These are phyloP conservation scores for Musa balbisiana DNA, from an alignment of 202 grass and related monocot genomes.

Conservation along the genomic window DNA sequence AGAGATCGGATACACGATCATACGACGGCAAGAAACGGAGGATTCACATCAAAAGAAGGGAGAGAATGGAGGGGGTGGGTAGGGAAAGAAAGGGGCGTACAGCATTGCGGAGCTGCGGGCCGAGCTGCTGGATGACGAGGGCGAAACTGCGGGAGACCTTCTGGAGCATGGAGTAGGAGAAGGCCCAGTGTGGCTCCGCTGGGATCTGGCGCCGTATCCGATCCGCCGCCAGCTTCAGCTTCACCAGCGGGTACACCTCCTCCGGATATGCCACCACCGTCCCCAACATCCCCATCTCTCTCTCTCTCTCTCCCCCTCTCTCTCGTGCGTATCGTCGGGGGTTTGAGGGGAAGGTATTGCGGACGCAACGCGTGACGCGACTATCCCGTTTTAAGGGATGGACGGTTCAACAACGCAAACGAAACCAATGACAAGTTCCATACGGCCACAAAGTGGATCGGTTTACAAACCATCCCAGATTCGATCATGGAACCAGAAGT, in stretches of 20 bases:
- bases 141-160: constrained; percentile 92
- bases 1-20: neutral
- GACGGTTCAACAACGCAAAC: too few species aligned
- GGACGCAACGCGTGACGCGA: too few species aligned
- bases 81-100: constrained; percentile 10
- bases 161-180: constrained; percentile 95
- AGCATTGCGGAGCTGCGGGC: constrained; percentile 75
- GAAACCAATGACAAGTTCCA: too few species aligned
- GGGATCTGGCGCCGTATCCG: constrained; percentile 90
- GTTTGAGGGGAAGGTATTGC: too few species aligned
- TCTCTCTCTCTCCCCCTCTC: neutral
- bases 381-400: too few species aligned
- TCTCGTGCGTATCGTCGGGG: too few species aligned
- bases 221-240: constrained; percentile 62
- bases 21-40: too few species aligned
- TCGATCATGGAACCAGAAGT: too few species aligned
- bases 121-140: constrained; percentile 97
- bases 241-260: constrained; percentile 63
- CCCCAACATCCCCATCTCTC: constrained; percentile 46
- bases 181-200: constrained; percentile 80
- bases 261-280: constrained; percentile 50
- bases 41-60: neutral
- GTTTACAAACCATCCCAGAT: too few species aligned
- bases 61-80: neutral
- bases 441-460: too few species aligned